Evolutionary conservation across 345 rosid genomes (phyloP), one percentile per base, ranked within the genome.

Genomic region (Pelargonium nanum): DNA sequence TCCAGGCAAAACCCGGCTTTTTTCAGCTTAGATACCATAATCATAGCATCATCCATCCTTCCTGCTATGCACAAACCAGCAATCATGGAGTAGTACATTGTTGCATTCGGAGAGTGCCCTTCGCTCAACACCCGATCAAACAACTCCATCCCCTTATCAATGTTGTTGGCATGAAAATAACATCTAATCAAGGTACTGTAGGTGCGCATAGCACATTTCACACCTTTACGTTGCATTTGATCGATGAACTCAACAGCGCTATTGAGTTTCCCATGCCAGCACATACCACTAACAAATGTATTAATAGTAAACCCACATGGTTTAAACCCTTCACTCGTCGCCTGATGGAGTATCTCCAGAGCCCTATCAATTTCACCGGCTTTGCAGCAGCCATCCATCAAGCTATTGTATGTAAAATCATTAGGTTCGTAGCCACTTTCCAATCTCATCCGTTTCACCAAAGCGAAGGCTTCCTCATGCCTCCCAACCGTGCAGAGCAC

Each of bases 401-500:
- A 78, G 67, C 85, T 74, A 75, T 80, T 89, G 72, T 87, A 85
- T 23, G 94, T 87, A 30, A 71, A 67, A 30, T 65, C 59, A 67
- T 76, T 73, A 12, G 91, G 88, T 3, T 55, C 61, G 72, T 84
- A 82, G 2, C 60, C 70, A 50, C 64, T 66, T 34, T 69, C 78
- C 61, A 28, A 65, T 63, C 67, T 87, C 97, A 87, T 85, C 67
- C 21, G 71, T 32, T 69, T 72, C 73, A 82, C 65, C 59, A 87
- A 66, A 58, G 44, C 73, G 60, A 84, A 71, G 19, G 84, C 96
- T 68, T 93, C 91, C 66, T 80, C 83, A 62, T 76, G 81, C 77
- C 88, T 87, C 65, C 97, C 97, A 8, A 75, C 84, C 65, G 84
- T 87, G 64, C 96, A 81, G 4, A 84, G 71, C 58, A 97, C 99